Conservation (phyloP, 352 stramenopile species). For the Globisporangium cystogenes region DNA sequence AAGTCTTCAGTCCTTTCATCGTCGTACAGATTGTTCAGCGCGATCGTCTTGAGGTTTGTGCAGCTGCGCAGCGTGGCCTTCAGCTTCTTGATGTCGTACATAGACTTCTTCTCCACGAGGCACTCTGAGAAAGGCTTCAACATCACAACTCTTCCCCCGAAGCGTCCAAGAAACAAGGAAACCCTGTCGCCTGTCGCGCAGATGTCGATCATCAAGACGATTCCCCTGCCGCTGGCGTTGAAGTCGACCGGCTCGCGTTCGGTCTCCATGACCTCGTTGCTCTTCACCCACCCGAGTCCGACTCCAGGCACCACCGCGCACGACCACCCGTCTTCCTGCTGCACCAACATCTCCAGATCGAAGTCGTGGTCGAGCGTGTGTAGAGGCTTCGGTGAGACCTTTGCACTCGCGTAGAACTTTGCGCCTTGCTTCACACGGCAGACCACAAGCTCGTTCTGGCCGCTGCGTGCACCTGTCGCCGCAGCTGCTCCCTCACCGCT, state of each 20-base stretch:
- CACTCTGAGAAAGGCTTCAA: neutral
- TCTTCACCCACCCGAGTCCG: constrained; percentile 1
- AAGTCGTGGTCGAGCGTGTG: neutral
- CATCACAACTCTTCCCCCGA: neutral
- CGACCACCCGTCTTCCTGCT: neutral
- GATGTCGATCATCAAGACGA: neutral
- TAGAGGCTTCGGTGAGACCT: neutral
- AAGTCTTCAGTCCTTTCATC: too few species aligned
- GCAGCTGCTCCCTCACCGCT: too few species aligned
- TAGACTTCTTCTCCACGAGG: too few species aligned
- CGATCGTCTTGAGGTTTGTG: too few species aligned
- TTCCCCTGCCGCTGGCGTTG: neutral
- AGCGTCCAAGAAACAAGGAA: neutral
- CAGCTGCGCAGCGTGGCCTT: neutral
- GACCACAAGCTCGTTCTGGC: neutral
- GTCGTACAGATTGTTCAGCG: too few species aligned
- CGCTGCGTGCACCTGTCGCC: too few species aligned
- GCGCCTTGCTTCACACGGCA: constrained; percentile 1
- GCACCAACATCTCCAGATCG: constrained; percentile 2
- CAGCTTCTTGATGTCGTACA: neutral
- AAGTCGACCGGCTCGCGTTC: neutral
- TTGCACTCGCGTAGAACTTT: constrained; percentile 1
- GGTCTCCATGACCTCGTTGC: neutral
- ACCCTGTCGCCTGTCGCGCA: too few species aligned
- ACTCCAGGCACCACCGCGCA: constrained; percentile 2